A percentile compares a stretch with the other conserved stretches of the same genome.
Evolutionary conservation across 257 asterid genomes (phyloP).

Genomic region (Plantago major): DNA sequence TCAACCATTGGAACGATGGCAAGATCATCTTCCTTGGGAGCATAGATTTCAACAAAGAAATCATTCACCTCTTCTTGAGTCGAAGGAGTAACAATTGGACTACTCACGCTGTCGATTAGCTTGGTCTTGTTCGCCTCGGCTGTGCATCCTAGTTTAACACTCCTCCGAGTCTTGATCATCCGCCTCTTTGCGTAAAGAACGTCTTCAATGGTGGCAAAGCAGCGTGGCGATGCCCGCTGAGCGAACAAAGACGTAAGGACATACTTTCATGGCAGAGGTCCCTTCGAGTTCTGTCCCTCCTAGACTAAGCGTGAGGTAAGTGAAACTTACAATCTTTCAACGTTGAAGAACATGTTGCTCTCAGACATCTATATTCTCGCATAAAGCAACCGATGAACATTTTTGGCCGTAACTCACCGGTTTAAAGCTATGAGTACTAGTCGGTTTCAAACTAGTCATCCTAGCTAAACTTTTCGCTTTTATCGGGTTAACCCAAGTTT

Average conservation of each 20-base stretch:
- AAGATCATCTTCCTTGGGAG: conserved; percentile 25
- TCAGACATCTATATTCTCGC: too few species aligned
- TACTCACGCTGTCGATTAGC: conserved; percentile 8
- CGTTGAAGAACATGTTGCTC: too few species aligned
- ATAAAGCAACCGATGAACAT: too few species aligned
- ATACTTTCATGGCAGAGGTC: conserved; percentile 59
- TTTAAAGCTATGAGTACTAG: conserved; percentile 54
- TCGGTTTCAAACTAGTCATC: conserved; percentile 34
- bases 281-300: conserved; percentile 67
- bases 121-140: conserved; percentile 35
- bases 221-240: conserved; percentile 70
- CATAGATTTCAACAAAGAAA: too few species aligned
- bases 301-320: conserved; percentile 44
- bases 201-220: conserved; percentile 63
- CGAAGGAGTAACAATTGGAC: conserved; percentile 12
- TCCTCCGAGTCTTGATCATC: conserved; percentile 49
- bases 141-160: conserved; percentile 44
- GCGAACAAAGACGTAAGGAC: conserved; percentile 78
- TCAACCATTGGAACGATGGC: conserved; percentile 1
- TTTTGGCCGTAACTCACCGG: conserved; percentile 41
- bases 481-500: conserved; percentile 23
- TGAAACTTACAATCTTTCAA: conserved; percentile 69
- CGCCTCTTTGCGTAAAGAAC: conserved; percentile 67
- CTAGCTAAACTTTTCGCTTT: conserved; percentile 29
- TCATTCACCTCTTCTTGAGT: conserved; percentile 26